Evolutionary conservation across 2,329 filamentous ascomycete species (phyloP).

Genomic region (Tolypocladium inflatum): DNA sequence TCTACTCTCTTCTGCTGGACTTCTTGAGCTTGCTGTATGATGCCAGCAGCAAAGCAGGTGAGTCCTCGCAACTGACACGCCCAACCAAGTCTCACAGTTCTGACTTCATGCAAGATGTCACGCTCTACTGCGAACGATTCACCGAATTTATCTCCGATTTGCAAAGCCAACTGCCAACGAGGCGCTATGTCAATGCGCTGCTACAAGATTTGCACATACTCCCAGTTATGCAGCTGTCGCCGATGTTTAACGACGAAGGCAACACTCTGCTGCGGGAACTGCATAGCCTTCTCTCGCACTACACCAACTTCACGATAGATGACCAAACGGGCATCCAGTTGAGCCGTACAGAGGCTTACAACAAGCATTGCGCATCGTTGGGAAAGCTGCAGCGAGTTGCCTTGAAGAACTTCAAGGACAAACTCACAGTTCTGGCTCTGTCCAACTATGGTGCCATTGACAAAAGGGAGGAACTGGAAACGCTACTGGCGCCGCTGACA

Average conservation of each 20-base stretch:
- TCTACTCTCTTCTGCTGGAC: slow-evolving; percentile 76
- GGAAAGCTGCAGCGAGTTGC: slow-evolving; percentile 71
- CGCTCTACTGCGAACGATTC: slow-evolving; percentile 86
- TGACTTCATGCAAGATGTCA: slow-evolving; percentile 40
- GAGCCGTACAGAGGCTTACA: slow-evolving; percentile 63
- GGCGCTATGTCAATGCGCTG: slow-evolving; percentile 85
- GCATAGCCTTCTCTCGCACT: slow-evolving; percentile 72
- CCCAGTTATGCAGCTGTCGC: slow-evolving; percentile 67
- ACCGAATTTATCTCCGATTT: slow-evolving; percentile 84
- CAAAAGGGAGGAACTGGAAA: slow-evolving; percentile 66
- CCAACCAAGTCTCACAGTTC: neutral
- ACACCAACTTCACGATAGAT: slow-evolving; percentile 80
- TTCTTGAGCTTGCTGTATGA: slow-evolving; percentile 69
- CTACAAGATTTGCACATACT: slow-evolving; percentile 79
- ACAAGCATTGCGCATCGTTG: slow-evolving; percentile 66
- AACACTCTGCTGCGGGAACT: slow-evolving; percentile 76
- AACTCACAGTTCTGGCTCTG: slow-evolving; percentile 81
- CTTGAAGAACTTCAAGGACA: slow-evolving; percentile 77
- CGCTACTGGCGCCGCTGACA: slow-evolving; percentile 61
- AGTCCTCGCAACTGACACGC: slow-evolving; percentile 4
- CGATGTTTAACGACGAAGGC: slow-evolving; percentile 63
- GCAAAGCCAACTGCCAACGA: slow-evolving; percentile 85
- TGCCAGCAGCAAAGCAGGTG: slow-evolving; percentile 36
- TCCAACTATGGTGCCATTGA: slow-evolving; percentile 89
- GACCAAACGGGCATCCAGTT: slow-evolving; percentile 79